A percentile compares a stretch with the other conserved stretches of the same genome.
Evolutionary conservation across 2,329 filamentous ascomycete genomes (phyloP).

Genomic region (Monilinia fructigena): DNA sequence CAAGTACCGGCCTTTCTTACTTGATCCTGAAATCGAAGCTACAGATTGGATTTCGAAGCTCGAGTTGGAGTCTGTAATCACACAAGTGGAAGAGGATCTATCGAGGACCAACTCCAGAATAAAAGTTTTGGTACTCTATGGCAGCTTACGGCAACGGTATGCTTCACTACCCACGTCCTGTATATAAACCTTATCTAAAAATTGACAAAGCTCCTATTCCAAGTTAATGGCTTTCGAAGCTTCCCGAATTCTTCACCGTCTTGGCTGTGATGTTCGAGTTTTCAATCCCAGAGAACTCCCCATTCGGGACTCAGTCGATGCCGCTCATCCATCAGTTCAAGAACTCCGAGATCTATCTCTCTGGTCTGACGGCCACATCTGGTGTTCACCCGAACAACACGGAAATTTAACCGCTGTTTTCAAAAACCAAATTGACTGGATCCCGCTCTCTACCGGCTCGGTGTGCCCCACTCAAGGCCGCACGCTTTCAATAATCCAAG

Average conservation of each 20-base stretch:
- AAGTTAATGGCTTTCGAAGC: conserved; percentile 59
- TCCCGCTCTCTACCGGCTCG: conserved; percentile 59
- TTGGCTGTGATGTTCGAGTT: conserved; percentile 65
- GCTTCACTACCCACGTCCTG: not conserved
- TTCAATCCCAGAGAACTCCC: conserved; percentile 59
- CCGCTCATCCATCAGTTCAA: conserved; percentile 59
- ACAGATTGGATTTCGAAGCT: conserved; percentile 57
- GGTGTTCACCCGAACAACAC: conserved; percentile 66
- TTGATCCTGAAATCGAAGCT: conserved; percentile 41
- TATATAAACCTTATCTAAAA: not conserved
- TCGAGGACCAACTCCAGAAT: conserved; percentile 42
- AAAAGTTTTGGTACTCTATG: conserved; percentile 60
- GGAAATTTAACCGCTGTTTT: conserved; percentile 66
- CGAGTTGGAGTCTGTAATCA: conserved; percentile 53
- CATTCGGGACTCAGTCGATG: conserved; percentile 57
- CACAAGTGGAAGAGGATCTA: conserved; percentile 52
- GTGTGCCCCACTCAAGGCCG: conserved; percentile 65
- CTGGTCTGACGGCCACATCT: conserved; percentile 67
- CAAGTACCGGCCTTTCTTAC: conserved; percentile 58
- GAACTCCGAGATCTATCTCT: conserved; percentile 59
- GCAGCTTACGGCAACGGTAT: conserved; percentile 52
- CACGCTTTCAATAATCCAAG: conserved; percentile 61
- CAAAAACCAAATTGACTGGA: conserved; percentile 72
- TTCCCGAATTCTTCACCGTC: conserved; percentile 58
- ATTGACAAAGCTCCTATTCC: conserved; percentile 53